phyloP scores from a whole-genome alignment of 2,329 filamentous ascomycete species.

The Cucurbitaria berberidis region DNA sequence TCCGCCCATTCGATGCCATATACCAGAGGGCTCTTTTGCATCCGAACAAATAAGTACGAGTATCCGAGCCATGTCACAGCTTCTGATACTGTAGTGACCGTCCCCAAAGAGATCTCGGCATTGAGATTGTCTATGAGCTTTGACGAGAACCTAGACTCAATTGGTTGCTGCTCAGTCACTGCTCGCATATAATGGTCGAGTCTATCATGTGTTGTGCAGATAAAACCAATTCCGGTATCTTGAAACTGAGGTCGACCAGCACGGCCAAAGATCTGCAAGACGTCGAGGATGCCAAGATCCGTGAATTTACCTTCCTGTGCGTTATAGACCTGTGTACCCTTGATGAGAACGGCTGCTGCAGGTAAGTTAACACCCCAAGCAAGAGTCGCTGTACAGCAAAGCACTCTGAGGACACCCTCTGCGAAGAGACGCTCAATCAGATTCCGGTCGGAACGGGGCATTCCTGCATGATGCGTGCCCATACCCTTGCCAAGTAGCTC shows the following conservation, averaged over 20 bases:
- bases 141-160: slow-evolving; percentile 93
- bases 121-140: slow-evolving; percentile 97
- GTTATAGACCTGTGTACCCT: slow-evolving; percentile 96
- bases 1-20: slow-evolving; percentile 98
- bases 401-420: slow-evolving; percentile 91
- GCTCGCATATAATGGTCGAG: slow-evolving; percentile 88
- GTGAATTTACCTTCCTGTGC: slow-evolving; percentile 96
- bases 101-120: slow-evolving; percentile 90
- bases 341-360: slow-evolving; percentile 95
- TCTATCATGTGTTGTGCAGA: slow-evolving; percentile 95
- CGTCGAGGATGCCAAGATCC: slow-evolving; percentile 93
- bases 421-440: slow-evolving; percentile 92
- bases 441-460: slow-evolving; percentile 93
- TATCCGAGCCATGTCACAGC: slow-evolving; percentile 98
- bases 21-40: slow-evolving; percentile 87
- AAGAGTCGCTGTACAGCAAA: slow-evolving; percentile 96
- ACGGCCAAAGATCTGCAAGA: slow-evolving; percentile 97
- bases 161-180: slow-evolving; percentile 93
- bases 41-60: slow-evolving; percentile 95
- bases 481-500: slow-evolving; percentile 90
- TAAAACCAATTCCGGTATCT: slow-evolving; percentile 97
- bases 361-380: slow-evolving; percentile 99
- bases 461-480: slow-evolving; percentile 94
- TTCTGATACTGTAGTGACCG: slow-evolving; percentile 91
- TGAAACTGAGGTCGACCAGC: slow-evolving; percentile 97